Conservation (phyloP, 306 rosid genomes). For the Fragaria iinumae region DNA sequence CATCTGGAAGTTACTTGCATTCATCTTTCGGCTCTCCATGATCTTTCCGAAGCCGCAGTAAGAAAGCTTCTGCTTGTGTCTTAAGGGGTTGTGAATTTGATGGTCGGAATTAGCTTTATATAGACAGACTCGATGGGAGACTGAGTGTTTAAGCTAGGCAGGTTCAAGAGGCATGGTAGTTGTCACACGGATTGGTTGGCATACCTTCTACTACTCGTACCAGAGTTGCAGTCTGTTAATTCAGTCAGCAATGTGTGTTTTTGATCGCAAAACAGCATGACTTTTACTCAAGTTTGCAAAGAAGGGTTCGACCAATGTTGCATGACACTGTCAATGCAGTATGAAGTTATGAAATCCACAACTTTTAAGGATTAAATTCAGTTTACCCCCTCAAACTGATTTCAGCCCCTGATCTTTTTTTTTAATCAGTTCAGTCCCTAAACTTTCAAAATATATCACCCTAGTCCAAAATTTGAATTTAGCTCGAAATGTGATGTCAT, state of each 20-base stretch:
- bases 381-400: too few relatives aligned
- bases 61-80: neutral
- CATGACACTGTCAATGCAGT: neutral
- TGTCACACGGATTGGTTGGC: constrained; percentile 65
- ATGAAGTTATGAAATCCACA: too few relatives aligned
- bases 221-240: neutral
- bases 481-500: too few relatives aligned
- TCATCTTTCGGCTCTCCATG: constrained; percentile 45
- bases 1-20: constrained; percentile 55
- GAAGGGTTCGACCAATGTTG: neutral
- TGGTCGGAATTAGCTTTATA: neutral
- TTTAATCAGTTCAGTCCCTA: too few relatives aligned
- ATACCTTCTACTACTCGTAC: constrained; percentile 46
- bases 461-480: too few relatives aligned
- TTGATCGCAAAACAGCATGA: constrained; percentile 6
- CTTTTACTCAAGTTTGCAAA: neutral
- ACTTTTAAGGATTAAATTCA: too few relatives aligned
- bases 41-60: neutral
- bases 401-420: too few relatives aligned
- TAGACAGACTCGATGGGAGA: neutral
- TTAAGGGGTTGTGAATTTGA: neutral
- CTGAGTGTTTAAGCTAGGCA: neutral
- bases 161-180: constrained; percentile 38
- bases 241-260: constrained; percentile 15
- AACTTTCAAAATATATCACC: too few relatives aligned